These are phyloP conservation scores for Mucor circinelloides DNA, from an alignment of 371 early-diverging fungal genomes.

Conservation along the genomic window DNA sequence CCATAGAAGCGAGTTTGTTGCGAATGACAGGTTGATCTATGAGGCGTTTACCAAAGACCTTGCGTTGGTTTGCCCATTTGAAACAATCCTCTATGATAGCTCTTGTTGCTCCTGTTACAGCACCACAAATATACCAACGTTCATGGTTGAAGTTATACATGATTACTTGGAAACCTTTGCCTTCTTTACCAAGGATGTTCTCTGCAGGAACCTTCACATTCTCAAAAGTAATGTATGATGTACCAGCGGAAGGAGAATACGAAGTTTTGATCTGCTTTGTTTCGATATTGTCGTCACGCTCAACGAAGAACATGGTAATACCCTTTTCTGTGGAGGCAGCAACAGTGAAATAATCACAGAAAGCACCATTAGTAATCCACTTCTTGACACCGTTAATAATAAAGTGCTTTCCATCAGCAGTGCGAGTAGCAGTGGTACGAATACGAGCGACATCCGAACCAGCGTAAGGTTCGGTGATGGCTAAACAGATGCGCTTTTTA, in stretches of 20 bases:
- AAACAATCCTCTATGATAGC: conserved; percentile 78
- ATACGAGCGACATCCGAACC: conserved; percentile 85
- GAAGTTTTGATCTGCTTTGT: conserved; percentile 71
- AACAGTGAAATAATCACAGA: conserved; percentile 63
- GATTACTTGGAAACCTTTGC: conserved; percentile 84
- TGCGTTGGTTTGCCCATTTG: conserved; percentile 86
- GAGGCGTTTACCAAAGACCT: conserved; percentile 81
- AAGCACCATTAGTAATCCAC: conserved; percentile 84
- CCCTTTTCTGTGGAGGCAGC: conserved; percentile 79
- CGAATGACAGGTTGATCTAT: conserved; percentile 68
- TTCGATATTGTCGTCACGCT: conserved; percentile 58
- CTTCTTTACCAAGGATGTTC: conserved; percentile 86
- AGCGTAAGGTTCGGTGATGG: conserved; percentile 68
- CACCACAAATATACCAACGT: conserved; percentile 78
- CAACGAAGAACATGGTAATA: conserved; percentile 71
- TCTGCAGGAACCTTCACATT: conserved; percentile 85
- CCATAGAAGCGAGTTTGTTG: conserved; percentile 68
- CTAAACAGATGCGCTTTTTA: conserved; percentile 78
- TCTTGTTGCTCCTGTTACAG: conserved; percentile 79
- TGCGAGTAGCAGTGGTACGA: conserved; percentile 69
- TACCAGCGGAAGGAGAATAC: conserved; percentile 70
- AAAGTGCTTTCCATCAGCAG: conserved; percentile 68
- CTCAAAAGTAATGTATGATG: conserved; percentile 71
- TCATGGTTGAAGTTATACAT: conserved; percentile 83
- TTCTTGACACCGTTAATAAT: conserved; percentile 68